Evolutionary conservation across 805 yeast species (phyloP).

Genomic region (Vanderwaltozyma tropicalis): DNA sequence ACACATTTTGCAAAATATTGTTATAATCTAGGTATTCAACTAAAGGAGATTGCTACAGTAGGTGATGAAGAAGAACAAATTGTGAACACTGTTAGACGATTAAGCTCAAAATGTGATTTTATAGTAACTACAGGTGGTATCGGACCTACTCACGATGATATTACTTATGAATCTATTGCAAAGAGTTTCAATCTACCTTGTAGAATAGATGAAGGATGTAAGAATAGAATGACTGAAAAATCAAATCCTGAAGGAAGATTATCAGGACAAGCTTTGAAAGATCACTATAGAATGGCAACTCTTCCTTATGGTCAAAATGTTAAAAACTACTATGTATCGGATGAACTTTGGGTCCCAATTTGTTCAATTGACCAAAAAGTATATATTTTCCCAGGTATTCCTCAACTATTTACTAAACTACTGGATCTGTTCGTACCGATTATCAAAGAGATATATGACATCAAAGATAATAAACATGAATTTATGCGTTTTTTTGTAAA

Average conservation of each 20-base stretch:
- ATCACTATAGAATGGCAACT: slow-evolving; percentile 72
- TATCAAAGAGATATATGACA: slow-evolving; percentile 30
- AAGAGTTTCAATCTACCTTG: slow-evolving; percentile 46
- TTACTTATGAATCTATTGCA: slow-evolving; percentile 70
- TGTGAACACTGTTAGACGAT: slow-evolving; percentile 35
- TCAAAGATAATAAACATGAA: slow-evolving; percentile 20
- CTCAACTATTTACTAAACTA: slow-evolving; percentile 54
- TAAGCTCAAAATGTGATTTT: slow-evolving; percentile 47
- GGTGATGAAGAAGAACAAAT: slow-evolving; percentile 71
- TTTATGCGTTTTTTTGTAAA: slow-evolving; percentile 47
- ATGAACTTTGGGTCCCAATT: slow-evolving; percentile 74
- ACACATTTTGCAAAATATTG: slow-evolving; percentile 60
- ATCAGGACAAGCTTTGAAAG: slow-evolving; percentile 38
- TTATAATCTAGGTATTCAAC: slow-evolving; percentile 54
- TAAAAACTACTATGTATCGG: slow-evolving; percentile 37
- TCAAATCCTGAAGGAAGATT: slow-evolving; percentile 30
- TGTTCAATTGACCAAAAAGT: slow-evolving; percentile 57
- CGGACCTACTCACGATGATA: slow-evolving; percentile 88
- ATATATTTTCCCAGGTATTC: slow-evolving; percentile 76
- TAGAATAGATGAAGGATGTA: slow-evolving; percentile 46
- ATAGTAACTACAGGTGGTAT: slow-evolving; percentile 57
- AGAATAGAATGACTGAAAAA: slow-evolving; percentile 46
- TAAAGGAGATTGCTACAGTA: slow-evolving; percentile 57
- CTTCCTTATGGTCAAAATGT: slow-evolving; percentile 47
- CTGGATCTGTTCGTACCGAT: slow-evolving; percentile 36